Evolutionary conservation across 306 rosid genomes (phyloP), one percentile per base, ranked within the genome.

Genomic region (Sindora glabra): DNA sequence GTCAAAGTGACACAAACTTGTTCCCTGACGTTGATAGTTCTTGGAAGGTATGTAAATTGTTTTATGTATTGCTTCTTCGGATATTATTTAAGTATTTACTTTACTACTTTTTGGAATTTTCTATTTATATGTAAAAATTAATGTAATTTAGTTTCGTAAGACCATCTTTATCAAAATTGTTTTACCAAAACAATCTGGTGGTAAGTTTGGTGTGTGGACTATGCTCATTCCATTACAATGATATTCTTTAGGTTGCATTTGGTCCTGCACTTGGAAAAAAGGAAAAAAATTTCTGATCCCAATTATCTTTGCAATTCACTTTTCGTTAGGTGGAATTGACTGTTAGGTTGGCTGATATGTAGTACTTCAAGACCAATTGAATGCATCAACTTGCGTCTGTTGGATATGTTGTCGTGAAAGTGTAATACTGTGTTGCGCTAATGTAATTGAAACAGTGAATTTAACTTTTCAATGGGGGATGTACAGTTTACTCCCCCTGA

Each of bases 1-100:
- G 79, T 67, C 96, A 81, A 67, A 56, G 72, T 48, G 95, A 86
- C 62, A 67, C 82, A 30, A 73, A 62, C 61, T 38, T 92, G 70
- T 92, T 92, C 65, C 99, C 96, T 13, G 74, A 72, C 3, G 96
- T 92, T 1, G 84, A 86, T 57, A 92, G 99, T 69, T 55, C 95
- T 65, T 92, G 99, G 99, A 83, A 85, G 70, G 99, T 92, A 84
- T 19, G 96, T 78, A 18, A 48, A 56, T 69, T 34, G n/a, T 71
- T 69, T 45, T 69, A 52, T 47, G 27, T 34, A 21, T 48, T 9
- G 17, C 26, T 55, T 63, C 54, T 47, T 59, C n/a, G 32, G 44
- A 15, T 50, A 56, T 41, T 44, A 41, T 37, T 39, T 48, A 38
- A 17, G 45, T 55, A 23, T 42, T 54, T 18, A 21, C 32, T 8